Conservation (phyloP, 2,329 filamentous ascomycete species). For the Madurella fahalii region DNA sequence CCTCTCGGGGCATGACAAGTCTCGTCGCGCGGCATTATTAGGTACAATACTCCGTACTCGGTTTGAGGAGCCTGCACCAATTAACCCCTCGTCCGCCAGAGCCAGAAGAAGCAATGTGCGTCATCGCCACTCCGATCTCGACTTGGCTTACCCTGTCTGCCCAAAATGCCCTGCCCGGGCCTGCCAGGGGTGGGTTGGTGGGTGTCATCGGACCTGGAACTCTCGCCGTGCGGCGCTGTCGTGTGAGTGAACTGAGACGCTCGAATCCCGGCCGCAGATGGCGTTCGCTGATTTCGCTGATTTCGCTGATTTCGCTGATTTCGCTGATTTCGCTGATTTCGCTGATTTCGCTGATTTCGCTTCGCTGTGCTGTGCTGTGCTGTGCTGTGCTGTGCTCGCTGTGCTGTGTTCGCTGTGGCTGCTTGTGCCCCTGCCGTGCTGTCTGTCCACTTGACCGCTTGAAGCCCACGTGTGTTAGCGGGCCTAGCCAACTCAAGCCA, state of each 20-base stretch:
- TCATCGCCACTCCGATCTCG: slow-evolving; percentile 14
- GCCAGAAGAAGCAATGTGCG: slow-evolving; percentile 10
- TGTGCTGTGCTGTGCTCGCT: no score
- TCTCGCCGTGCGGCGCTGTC: no score
- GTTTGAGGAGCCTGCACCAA: not conserved
- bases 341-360: no score
- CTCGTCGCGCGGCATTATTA: no score
- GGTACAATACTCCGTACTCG: no score
- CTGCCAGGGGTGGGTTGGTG: no score
- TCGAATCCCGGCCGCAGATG: not conserved
- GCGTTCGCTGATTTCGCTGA: no score
- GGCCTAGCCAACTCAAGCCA: not conserved
- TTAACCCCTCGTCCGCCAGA: not conserved
- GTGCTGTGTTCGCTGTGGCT: not conserved
- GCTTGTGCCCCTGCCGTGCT: not conserved
- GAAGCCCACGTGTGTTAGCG: not conserved
- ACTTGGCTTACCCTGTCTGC: no score
- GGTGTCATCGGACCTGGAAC: not conserved
- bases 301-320: no score
- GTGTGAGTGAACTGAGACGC: not conserved
- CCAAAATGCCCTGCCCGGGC: not conserved
- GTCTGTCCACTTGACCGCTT: not conserved
- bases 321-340: no score
- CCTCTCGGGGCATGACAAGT: no score
- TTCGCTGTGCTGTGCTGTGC: no score